phyloP scores from a whole-genome alignment of 768 basidiomycete genomes.

The Suillus placidus region DNA sequence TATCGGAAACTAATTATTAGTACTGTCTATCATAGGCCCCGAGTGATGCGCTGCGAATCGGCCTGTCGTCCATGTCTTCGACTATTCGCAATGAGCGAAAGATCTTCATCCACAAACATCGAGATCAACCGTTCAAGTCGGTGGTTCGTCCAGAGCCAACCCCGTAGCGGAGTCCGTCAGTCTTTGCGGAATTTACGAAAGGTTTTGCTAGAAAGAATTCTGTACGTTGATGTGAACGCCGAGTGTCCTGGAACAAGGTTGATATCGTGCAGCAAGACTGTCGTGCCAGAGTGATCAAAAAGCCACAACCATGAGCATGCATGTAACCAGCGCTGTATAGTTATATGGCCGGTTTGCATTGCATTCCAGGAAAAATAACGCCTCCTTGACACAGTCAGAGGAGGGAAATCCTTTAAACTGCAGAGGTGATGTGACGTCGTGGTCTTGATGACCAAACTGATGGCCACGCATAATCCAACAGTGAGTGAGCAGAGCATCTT shows the following conservation, averaged over 20 bases:
- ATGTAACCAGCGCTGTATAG: too few relatives aligned
- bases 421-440: not conserved
- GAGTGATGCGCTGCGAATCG: not conserved
- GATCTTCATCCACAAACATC: not conserved
- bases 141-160: not conserved
- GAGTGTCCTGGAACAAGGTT: not conserved
- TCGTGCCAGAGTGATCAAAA: not conserved
- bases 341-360: not conserved
- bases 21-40: not conserved
- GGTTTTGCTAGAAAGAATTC: not conserved
- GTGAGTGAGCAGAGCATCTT: not conserved
- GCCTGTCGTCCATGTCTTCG: not conserved
- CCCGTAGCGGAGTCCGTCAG: not conserved
- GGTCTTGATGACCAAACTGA: not conserved
- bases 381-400: not conserved
- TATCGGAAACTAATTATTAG: not conserved
- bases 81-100: not conserved
- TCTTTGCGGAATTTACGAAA: not conserved
- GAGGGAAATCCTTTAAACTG: not conserved
- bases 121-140: not conserved
- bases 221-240: not conserved
- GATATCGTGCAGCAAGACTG: not conserved
- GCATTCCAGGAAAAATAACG: not conserved
- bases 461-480: slow-evolving; percentile 18
- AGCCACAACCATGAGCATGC: too few relatives aligned